phyloP scores from a whole-genome alignment of 1,284 basidiomycete species.

The Fistulinella cinereoalba region DNA sequence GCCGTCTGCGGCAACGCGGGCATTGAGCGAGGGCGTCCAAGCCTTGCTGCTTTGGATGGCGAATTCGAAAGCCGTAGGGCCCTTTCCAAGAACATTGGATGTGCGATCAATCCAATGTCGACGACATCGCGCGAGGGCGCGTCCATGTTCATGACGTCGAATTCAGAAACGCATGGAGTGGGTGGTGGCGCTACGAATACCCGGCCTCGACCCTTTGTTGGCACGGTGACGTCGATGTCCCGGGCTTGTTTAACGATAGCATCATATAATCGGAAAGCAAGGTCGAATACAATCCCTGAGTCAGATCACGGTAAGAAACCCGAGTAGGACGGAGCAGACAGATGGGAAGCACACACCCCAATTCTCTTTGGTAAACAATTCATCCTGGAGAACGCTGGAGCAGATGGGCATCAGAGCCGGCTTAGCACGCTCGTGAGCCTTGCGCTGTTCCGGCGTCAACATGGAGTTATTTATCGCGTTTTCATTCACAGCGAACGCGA shows the following conservation, averaged over 20 bases:
- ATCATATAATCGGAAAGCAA: constrained; percentile 4
- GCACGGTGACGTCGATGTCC: too few species aligned
- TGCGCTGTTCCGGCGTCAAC: constrained; percentile 11
- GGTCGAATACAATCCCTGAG: constrained; percentile 12
- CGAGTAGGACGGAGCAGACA: not conserved
- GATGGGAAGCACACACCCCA: constrained; percentile 15
- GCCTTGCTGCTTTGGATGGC: not conserved
- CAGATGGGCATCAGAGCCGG: constrained; percentile 13
- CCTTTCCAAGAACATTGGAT: constrained; percentile 2
- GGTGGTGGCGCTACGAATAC: not conserved
- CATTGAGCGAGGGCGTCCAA: constrained; percentile 20
- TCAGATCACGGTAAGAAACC: constrained; percentile 3
- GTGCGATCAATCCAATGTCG: not conserved
- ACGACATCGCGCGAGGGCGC: not conserved
- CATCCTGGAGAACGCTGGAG: not conserved
- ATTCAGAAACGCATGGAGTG: not conserved
- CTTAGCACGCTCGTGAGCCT: constrained; percentile 10
- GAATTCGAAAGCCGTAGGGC: constrained; percentile 1
- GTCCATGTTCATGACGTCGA: not conserved
- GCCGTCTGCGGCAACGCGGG: constrained; percentile 3
- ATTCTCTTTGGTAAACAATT: not conserved
- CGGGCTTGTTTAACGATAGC: too few species aligned
- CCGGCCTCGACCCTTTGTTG: too few species aligned
- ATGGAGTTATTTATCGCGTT: constrained; percentile 16
- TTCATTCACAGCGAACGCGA: constrained; percentile 26